Percentiles rank a stretch among this genome's conserved stretches.
These are phyloP conservation scores for Eimeria mitis DNA, from an alignment of 169 alveolate genomes.

Conservation along the genomic window DNA sequence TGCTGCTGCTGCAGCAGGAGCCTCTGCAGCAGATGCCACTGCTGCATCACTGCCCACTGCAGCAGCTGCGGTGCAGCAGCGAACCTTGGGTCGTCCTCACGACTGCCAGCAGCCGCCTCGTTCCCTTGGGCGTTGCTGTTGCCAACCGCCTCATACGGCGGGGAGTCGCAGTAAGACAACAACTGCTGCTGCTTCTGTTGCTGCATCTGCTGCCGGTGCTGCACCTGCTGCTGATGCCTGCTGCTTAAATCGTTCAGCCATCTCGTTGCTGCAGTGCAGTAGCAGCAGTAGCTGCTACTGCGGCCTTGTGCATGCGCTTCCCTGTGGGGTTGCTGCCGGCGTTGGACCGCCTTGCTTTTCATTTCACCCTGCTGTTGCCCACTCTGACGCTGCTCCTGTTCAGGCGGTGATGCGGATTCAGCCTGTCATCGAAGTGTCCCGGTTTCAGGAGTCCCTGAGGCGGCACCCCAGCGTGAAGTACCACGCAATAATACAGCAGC, in stretches of 20 bases:
- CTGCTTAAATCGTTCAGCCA: background rate
- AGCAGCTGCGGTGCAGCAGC: constrained; percentile 32
- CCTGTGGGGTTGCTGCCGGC: background rate
- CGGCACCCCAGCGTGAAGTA: constrained; percentile 37
- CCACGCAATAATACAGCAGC: constrained; percentile 51
- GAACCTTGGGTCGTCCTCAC: constrained; percentile 48
- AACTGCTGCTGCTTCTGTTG: background rate
- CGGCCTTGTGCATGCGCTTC: background rate
- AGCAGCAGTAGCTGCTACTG: background rate
- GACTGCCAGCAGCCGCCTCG: constrained; percentile 53
- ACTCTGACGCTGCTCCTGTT: background rate
- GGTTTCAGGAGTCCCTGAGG: constrained; percentile 37
- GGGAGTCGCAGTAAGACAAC: constrained; percentile 15
- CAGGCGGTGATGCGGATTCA: constrained; percentile 62
- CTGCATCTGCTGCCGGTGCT: background rate
- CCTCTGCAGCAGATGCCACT: background rate
- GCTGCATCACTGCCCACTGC: constrained; percentile 22
- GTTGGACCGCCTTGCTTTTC: background rate
- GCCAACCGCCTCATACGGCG: constrained; percentile 50
- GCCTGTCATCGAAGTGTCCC: constrained; percentile 60
- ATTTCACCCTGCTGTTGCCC: background rate
- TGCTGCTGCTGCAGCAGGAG: constrained; percentile 12
- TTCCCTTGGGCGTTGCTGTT: constrained; percentile 53
- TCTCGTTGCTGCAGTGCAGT: background rate
- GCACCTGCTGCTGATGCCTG: background rate